phyloP scores from a whole-genome alignment of 352 stramenopile genomes.

The Pythium oligandrum region DNA sequence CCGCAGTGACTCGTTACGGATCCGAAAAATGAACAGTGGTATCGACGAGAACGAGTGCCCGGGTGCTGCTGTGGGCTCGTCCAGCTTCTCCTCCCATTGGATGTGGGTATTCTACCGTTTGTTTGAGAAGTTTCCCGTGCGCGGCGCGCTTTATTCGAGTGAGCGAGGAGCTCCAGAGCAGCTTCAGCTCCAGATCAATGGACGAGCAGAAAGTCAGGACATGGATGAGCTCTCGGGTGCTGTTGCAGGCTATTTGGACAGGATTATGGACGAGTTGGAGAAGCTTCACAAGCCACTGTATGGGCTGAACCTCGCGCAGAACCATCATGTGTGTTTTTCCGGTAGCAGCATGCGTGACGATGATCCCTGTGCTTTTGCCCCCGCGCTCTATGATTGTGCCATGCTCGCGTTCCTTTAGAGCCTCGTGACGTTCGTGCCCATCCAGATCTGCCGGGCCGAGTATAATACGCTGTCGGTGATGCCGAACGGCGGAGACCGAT shows the following conservation, averaged over 20 bases:
- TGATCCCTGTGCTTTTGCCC: constrained; percentile 16
- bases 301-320: neutral
- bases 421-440: constrained; percentile 59
- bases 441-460: constrained; percentile 71
- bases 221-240: neutral
- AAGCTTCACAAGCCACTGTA: neutral
- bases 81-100: constrained; percentile 22
- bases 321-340: neutral
- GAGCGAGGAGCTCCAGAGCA: neutral
- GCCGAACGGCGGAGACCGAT: constrained; percentile 24
- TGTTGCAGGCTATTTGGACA: neutral
- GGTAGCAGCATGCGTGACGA: constrained; percentile 20
- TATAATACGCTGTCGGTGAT: constrained; percentile 53
- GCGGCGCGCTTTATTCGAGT: constrained; percentile 1
- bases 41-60: constrained; percentile 13
- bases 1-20: neutral
- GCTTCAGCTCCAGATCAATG: neutral
- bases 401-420: constrained; percentile 24
- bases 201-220: neutral
- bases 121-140: constrained; percentile 35
- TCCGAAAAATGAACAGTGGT: constrained; percentile 8
- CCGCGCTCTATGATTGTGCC: neutral
- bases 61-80: constrained; percentile 19
- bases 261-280: neutral
- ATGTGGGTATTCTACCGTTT: constrained; percentile 28